A percentile compares a stretch with the other conserved stretches of the same genome.
phyloP scores from a whole-genome alignment of 768 basidiomycete species.

The Leccinellum rugosiceps region DNA sequence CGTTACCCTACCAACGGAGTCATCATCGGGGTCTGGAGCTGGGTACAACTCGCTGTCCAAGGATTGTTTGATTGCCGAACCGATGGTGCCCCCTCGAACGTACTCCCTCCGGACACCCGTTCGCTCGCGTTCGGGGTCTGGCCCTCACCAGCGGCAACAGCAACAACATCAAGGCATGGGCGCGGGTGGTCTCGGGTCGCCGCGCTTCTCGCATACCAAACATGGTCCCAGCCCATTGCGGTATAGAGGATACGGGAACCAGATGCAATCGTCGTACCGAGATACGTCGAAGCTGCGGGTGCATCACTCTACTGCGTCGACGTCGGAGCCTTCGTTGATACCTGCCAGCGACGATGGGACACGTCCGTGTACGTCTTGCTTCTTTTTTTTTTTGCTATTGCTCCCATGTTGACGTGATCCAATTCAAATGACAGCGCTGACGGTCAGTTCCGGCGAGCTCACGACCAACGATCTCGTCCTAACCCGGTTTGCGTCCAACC shows the following conservation, averaged over 20 bases:
- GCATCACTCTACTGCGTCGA: conserved; percentile 71
- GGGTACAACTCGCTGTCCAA: conserved; percentile 43
- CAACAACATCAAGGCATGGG: conserved; percentile 22
- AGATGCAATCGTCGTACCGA: conserved; percentile 37
- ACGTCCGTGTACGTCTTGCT: conserved; percentile 42
- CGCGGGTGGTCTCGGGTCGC: conserved; percentile 22
- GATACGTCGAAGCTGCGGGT: conserved; percentile 49
- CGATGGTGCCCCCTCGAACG: conserved; percentile 29
- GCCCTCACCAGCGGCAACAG: conserved; percentile 16
- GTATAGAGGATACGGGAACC: conserved; percentile 37
- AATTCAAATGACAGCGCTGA: conserved; percentile 18
- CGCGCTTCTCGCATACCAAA: conserved; percentile 34
- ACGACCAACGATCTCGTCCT: conserved; percentile 48
- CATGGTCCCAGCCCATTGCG: conserved; percentile 44
- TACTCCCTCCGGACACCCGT: conserved; percentile 32
- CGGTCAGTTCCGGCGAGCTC: conserved; percentile 50
- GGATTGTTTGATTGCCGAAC: conserved; percentile 43
- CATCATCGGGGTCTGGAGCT: conserved; percentile 18
- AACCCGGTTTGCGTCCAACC: conserved; percentile 42
- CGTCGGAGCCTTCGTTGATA: conserved; percentile 79
- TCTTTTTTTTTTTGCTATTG: conserved; percentile 15
- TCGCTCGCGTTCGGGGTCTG: conserved; percentile 32
- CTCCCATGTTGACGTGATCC: conserved; percentile 11
- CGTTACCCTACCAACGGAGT: conserved; percentile 24
- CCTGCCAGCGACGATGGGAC: conserved; percentile 46